A percentile compares a stretch with the other conserved stretches of the same genome.
phyloP scores from a whole-genome alignment of 176 grass and related monocot species.

The Juncus inflexus region DNA sequence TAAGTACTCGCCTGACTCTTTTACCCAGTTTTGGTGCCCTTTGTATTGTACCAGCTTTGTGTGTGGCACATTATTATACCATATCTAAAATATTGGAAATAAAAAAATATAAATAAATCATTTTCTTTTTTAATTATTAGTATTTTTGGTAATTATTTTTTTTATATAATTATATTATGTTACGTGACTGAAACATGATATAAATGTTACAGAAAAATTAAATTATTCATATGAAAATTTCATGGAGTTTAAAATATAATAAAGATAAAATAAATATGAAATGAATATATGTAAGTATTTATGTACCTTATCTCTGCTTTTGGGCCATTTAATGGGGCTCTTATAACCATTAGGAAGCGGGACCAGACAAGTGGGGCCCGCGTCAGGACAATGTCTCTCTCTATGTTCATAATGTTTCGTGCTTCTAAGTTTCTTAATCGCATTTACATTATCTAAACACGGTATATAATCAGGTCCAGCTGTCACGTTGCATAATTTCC shows the following conservation, averaged over 20 bases:
- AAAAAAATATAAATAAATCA: constrained; percentile 18
- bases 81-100: constrained; percentile 40
- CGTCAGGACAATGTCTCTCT: constrained; percentile 68
- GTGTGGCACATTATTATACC: constrained; percentile 80
- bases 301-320: constrained; percentile 66
- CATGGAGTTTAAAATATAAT: too few species aligned
- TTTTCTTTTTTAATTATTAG: background rate
- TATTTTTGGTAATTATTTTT: too few species aligned
- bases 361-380: constrained; percentile 56
- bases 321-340: constrained; percentile 53
- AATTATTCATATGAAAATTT: too few species aligned
- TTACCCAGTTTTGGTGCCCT: constrained; percentile 88
- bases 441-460: constrained; percentile 73
- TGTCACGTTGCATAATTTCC: constrained; percentile 58
- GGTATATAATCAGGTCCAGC: constrained; percentile 70
- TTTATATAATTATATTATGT: too few species aligned
- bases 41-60: constrained; percentile 69
- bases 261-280: background rate
- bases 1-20: constrained; percentile 67
- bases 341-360: constrained; percentile 52
- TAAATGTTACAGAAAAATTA: background rate
- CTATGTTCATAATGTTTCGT: constrained; percentile 85
- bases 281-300: background rate
- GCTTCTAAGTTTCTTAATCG: constrained; percentile 58
- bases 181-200: background rate